Conservation (phyloP, 495 filamentous ascomycete genomes). For the Tuber borchii region DNA sequence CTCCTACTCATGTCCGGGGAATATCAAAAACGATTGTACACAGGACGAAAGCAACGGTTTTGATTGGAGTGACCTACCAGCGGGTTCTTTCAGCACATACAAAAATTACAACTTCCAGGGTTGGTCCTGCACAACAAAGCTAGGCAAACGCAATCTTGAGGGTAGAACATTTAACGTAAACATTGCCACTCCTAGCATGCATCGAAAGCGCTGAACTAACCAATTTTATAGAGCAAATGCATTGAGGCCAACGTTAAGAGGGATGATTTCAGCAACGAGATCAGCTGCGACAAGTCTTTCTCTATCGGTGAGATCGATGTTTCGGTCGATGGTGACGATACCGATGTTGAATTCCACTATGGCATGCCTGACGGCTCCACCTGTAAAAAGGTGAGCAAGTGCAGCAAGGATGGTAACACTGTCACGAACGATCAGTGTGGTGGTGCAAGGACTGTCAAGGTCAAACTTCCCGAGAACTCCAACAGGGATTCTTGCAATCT, state of each 20-base stretch:
- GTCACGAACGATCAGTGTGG: slow-evolving; percentile 83
- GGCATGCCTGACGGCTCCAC: slow-evolving; percentile 68
- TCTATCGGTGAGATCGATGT: slow-evolving; percentile 69
- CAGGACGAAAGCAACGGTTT: slow-evolving; percentile 60
- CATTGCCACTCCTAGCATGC: background rate
- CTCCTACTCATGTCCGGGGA: slow-evolving; percentile 61
- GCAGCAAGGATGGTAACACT: slow-evolving; percentile 57
- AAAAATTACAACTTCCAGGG: slow-evolving; percentile 65
- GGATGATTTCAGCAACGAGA: slow-evolving; percentile 44
- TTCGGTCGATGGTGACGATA: slow-evolving; percentile 59
- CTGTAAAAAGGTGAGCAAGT: slow-evolving; percentile 66
- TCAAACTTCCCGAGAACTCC: slow-evolving; percentile 61
- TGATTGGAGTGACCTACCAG: slow-evolving; percentile 58
- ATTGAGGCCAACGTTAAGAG: slow-evolving; percentile 55
- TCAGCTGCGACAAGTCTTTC: slow-evolving; percentile 54
- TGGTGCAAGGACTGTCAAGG: slow-evolving; percentile 72
- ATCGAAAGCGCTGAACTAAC: slow-evolving; percentile 7
- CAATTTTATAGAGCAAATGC: slow-evolving; percentile 52
- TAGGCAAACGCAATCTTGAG: slow-evolving; percentile 49
- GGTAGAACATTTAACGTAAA: slow-evolving; percentile 45
- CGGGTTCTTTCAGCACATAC: slow-evolving; percentile 62
- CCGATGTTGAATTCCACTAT: slow-evolving; percentile 74
- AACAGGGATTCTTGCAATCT: slow-evolving; percentile 57
- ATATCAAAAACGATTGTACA: slow-evolving; percentile 71
- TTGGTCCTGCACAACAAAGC: slow-evolving; percentile 57